These are phyloP conservation scores for Cordyceps cateniannulata DNA, from an alignment of 2,329 filamentous ascomycete species.

Conservation along the genomic window DNA sequence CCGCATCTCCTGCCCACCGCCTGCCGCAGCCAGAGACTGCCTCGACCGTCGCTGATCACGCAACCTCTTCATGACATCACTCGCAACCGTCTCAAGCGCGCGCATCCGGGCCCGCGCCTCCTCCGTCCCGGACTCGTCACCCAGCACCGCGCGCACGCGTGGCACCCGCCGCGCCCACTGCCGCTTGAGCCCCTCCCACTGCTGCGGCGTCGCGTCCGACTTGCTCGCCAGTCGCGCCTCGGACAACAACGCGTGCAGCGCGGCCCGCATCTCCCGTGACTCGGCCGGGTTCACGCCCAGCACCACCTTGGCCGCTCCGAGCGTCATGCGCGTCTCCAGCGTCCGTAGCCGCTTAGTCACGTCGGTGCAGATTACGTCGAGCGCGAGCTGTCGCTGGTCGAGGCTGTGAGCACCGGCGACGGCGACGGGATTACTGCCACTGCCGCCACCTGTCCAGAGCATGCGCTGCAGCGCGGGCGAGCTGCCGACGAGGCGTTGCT, in stretches of 20 bases:
- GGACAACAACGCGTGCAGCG: slow-evolving; percentile 60
- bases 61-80: slow-evolving; percentile 72
- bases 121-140: slow-evolving; percentile 43
- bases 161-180: slow-evolving; percentile 57
- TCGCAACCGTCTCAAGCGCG: slow-evolving; percentile 64
- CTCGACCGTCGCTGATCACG: slow-evolving; percentile 51
- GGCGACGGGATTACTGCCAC: slow-evolving; percentile 13
- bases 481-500: slow-evolving; percentile 59
- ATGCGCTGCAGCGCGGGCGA: slow-evolving; percentile 56
- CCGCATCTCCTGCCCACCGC: background rate
- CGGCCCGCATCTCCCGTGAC: slow-evolving; percentile 54
- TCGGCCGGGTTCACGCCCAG: slow-evolving; percentile 38
- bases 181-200: slow-evolving; percentile 65
- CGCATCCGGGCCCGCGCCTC: slow-evolving; percentile 50
- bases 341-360: slow-evolving; percentile 73
- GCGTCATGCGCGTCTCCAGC: slow-evolving; percentile 59
- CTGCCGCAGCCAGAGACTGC: background rate
- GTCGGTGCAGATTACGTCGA: slow-evolving; percentile 75
- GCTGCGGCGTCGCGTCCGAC: slow-evolving; percentile 62
- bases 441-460: slow-evolving; percentile 37
- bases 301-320: slow-evolving; percentile 65
- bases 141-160: slow-evolving; percentile 49
- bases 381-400: slow-evolving; percentile 58
- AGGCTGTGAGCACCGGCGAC: slow-evolving; percentile 33
- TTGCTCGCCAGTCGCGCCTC: slow-evolving; percentile 65